Evolutionary conservation across 2,329 filamentous ascomycete species (phyloP).

Genomic region (Bimuria novae-zelandiae): DNA sequence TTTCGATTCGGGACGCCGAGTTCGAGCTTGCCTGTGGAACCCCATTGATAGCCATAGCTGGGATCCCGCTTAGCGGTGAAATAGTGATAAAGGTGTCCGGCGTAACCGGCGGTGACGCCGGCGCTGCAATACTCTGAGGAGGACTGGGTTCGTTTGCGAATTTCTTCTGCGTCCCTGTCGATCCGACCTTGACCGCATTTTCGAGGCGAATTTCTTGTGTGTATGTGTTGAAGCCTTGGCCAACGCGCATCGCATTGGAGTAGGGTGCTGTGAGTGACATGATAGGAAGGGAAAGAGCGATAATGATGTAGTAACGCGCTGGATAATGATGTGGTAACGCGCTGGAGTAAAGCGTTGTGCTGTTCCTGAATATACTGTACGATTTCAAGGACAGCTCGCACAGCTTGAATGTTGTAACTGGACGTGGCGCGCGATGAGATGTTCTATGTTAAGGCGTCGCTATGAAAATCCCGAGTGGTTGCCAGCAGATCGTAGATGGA

Average conservation of each 20-base stretch:
- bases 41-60: slow-evolving; percentile 24
- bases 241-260: slow-evolving; percentile 45
- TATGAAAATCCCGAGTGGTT: not conserved
- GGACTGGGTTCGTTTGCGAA: not conserved
- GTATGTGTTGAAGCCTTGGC: slow-evolving; percentile 48
- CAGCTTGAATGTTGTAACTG: not conserved
- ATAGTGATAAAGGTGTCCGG: slow-evolving; percentile 10
- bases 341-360: too few relatives aligned
- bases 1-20: not conserved
- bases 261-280: slow-evolving; percentile 46
- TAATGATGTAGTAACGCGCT: not conserved
- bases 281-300: not conserved
- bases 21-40: slow-evolving; percentile 3
- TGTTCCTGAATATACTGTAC: not conserved
- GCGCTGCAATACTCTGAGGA: not conserved
- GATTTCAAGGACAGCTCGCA: too few relatives aligned
- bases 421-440: not conserved
- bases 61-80: slow-evolving; percentile 12
- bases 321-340: too few relatives aligned
- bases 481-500: too few relatives aligned
- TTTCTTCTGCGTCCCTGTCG: slow-evolving; percentile 1
- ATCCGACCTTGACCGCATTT: slow-evolving; percentile 35
- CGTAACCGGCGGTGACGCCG: slow-evolving; percentile 21
- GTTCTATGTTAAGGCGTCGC: not conserved
- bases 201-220: slow-evolving; percentile 48